These are phyloP conservation scores for Tylopilus rubrobrunneus DNA, from an alignment of 768 basidiomycete genomes.

Conservation along the genomic window DNA sequence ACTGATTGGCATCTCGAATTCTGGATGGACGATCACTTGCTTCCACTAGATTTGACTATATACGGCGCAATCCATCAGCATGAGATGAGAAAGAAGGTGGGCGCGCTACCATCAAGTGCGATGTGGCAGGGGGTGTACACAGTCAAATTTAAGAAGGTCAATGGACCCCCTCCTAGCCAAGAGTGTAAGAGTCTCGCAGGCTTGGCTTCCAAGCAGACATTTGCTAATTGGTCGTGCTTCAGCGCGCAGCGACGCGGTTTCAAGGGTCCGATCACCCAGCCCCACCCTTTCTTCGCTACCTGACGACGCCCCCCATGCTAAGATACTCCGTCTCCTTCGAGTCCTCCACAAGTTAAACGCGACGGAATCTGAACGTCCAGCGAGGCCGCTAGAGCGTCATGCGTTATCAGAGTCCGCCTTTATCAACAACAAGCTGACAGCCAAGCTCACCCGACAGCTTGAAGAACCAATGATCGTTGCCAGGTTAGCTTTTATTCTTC, in stretches of 20 bases:
- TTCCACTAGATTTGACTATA: conserved; percentile 87
- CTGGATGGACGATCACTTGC: conserved; percentile 80
- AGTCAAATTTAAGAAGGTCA: conserved; percentile 89
- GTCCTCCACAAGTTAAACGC: conserved; percentile 82
- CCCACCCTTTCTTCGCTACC: conserved; percentile 76
- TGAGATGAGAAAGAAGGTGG: conserved; percentile 72
- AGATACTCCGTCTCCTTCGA: conserved; percentile 86
- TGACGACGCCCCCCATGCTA: conserved; percentile 80
- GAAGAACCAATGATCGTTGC: conserved; percentile 99
- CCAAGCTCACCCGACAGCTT: conserved; percentile 94
- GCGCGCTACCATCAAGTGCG: conserved; percentile 58
- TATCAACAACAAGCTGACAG: conserved; percentile 96
- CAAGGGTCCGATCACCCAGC: conserved; percentile 57
- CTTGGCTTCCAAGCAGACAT: neutral
- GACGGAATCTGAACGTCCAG: conserved; percentile 60
- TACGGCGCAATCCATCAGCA: conserved; percentile 96
- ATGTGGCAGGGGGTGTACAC: conserved; percentile 92
- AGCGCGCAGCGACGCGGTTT: conserved; percentile 37
- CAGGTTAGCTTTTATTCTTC: conserved; percentile 50
- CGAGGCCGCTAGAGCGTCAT: conserved; percentile 45
- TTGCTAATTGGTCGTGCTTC: conserved; percentile 16
- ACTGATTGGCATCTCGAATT: conserved; percentile 98
- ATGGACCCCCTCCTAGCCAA: conserved; percentile 65
- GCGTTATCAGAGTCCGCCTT: conserved; percentile 79
- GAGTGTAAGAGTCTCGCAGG: conserved; percentile 47